These are phyloP conservation scores for Jatropha podagrica DNA, from an alignment of 441 rosid genomes.

Conservation along the genomic window DNA sequence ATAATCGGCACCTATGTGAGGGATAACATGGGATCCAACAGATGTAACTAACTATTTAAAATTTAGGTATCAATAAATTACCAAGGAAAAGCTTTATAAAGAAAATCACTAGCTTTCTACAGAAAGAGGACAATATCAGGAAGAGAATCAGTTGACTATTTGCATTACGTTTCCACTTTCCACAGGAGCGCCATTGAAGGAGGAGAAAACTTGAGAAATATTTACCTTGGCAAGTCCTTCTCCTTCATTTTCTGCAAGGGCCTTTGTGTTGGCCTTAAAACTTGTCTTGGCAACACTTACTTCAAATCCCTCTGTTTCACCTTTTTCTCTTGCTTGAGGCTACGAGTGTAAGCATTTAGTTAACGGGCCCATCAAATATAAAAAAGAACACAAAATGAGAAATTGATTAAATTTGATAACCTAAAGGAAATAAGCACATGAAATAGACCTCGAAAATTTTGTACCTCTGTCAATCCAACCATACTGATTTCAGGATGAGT, in stretches of 20 bases:
- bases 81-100: neutral
- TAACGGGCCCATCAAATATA: conserved; percentile 4
- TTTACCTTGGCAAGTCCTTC: conserved; percentile 95
- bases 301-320: conserved; percentile 86
- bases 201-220: conserved; percentile 9
- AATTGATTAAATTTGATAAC: conserved; percentile 1
- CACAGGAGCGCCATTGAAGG: neutral
- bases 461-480: conserved; percentile 97
- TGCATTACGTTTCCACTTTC: neutral
- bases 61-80: neutral
- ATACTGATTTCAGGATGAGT: conserved; percentile 99
- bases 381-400: conserved; percentile 6
- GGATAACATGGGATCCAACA: neutral
- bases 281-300: conserved; percentile 84
- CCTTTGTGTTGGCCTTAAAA: conserved; percentile 98
- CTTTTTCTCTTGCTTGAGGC: conserved; percentile 99
- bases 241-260: conserved; percentile 95
- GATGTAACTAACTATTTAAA: neutral
- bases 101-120: neutral
- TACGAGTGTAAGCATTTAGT: conserved; percentile 33
- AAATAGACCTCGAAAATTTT: conserved; percentile 1
- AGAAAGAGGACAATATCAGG: neutral
- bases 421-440: neutral
- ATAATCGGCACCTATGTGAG: neutral
- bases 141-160: neutral